Conservation (phyloP, 169 alveolate genomes). For the Cryptosporidium tyzzeri region DNA sequence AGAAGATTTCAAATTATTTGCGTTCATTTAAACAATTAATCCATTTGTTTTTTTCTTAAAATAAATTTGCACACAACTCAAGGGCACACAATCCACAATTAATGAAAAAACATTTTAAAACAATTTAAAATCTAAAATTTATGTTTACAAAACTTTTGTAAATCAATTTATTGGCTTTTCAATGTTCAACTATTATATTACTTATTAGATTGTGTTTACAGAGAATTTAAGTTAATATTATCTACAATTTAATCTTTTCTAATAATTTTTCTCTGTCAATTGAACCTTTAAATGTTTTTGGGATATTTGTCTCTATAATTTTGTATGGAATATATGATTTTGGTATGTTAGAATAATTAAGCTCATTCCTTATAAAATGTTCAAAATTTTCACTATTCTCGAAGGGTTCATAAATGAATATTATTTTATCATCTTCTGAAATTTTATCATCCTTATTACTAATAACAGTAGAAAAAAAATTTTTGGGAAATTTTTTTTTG, state of each 20-base stretch:
- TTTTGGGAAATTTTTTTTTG: not conserved
- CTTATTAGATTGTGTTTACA: not conserved
- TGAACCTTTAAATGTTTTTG: constrained; percentile 46
- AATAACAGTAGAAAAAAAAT: constrained; percentile 17
- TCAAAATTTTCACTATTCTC: not conserved
- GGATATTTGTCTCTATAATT: constrained; percentile 26
- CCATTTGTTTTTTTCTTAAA: not conserved
- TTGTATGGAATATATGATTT: constrained; percentile 41
- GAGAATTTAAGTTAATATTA: not conserved
- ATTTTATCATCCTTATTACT: constrained; percentile 29
- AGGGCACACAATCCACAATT: not conserved
- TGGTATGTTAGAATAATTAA: constrained; percentile 1
- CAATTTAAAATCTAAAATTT: too few relatives aligned
- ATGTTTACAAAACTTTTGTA: not conserved
- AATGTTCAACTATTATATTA: not conserved
- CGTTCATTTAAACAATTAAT: not conserved
- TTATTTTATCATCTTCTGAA: constrained; percentile 60
- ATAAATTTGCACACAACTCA: not conserved
- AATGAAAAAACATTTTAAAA: too few relatives aligned
- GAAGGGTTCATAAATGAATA: constrained; percentile 54
- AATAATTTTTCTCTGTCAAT: not conserved
- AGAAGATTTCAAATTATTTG: constrained; percentile 20
- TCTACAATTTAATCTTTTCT: not conserved
- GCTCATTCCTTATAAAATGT: not conserved
- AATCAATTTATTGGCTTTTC: too few relatives aligned